These are phyloP conservation scores for Celoporthe dispersa DNA, from an alignment of 2,329 filamentous ascomycete species.

Conservation along the genomic window DNA sequence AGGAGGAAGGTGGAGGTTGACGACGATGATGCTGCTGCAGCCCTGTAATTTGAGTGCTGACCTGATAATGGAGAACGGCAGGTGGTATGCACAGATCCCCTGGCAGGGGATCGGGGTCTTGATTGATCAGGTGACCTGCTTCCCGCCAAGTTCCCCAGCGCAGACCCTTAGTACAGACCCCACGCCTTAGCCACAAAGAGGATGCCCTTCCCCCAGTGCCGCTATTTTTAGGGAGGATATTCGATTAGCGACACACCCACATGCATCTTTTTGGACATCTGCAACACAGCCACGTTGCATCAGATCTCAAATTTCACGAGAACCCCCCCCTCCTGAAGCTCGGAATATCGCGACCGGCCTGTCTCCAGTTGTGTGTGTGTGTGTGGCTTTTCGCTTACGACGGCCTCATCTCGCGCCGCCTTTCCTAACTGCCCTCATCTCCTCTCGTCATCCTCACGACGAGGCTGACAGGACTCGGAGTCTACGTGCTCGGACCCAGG, in stretches of 20 bases:
- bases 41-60: conserved; percentile 16
- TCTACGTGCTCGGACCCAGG: not conserved
- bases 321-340: not conserved
- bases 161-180: not conserved
- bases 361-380: too few relatives aligned
- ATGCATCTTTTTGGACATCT: not conserved
- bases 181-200: conserved; percentile 1
- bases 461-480: not conserved
- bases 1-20: conserved; percentile 3
- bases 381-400: conserved; percentile 4
- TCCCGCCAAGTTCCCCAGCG: not conserved
- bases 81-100: not conserved
- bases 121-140: not conserved
- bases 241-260: conserved; percentile 1
- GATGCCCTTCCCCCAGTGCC: not conserved
- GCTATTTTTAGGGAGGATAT: not conserved
- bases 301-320: conserved; percentile 6
- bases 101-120: not conserved
- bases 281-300: conserved; percentile 7
- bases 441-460: not conserved
- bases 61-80: not conserved
- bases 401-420: not conserved
- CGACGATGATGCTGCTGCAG: conserved; percentile 4
- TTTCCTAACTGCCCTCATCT: not conserved
- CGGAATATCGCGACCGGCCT: not conserved